Base-by-base conservation (phyloP, 2,329 filamentous ascomycete genomes). In the Colletotrichum chrysophilum region DNA sequence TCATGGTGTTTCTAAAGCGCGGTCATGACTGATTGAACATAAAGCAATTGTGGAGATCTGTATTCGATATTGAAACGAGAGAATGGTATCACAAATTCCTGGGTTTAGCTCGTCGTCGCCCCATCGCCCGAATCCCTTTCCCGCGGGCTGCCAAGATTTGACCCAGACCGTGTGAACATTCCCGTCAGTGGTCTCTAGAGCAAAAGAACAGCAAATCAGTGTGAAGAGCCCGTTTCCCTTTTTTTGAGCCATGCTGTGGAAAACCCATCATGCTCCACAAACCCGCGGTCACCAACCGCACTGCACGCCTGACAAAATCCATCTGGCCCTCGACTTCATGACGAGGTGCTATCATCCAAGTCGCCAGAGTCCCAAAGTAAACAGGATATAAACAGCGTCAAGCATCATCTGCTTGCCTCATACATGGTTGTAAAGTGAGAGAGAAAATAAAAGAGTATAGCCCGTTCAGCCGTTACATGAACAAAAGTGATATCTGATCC, bases 71-170 rank as follows among this genome's bases (percentile, higher is more conserved):
- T 52, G 61, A 52, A 71, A 71, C 28, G 67, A 66, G 60, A 66
- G 28, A 66, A 66, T 71, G 72, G 72, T 74, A 71, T 71, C 72
- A 71, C 71, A 60, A 52, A 30, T 61, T 62, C 34, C 48, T 32
- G 32, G 28, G 32, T 43, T 52, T 18, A 38, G 8, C 21, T 58
- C 32, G 21, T 65, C 34, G 18, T 32, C 4, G 43, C 52, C 66
- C 43, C 7, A 14, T 61, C 58, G 43, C 43, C n/a, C n/a, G n/a
- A 21, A 61, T 34, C 30, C 43, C 30, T 24, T 24, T 67, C 24
- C 30, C 52, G 24, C 36, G 65, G 26, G 36, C 64, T 21, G 36
- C 62, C 62, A 28, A 28, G 38, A 10, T 30, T 38, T 70, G 43
- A 52, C 24, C 65, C 28, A n/a, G 32, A 70, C 68, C 30, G 52